Conservation (phyloP, 129 eudicot genomes). For the Arctium minus region DNA sequence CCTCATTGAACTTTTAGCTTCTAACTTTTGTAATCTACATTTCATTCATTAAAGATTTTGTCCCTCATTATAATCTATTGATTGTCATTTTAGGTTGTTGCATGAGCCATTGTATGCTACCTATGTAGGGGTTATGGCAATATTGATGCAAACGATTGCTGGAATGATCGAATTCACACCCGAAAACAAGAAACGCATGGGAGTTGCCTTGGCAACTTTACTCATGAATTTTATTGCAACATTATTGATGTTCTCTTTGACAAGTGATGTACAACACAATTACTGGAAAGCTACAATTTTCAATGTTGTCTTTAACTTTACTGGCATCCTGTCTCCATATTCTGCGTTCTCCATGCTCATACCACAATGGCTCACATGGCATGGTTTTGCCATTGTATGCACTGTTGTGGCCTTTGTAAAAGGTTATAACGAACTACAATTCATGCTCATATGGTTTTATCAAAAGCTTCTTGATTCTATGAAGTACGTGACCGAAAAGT, state of each 20-base stretch:
- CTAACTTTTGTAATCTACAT: not conserved
- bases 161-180: not conserved
- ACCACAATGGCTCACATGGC: constrained; percentile 10
- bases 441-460: constrained; percentile 2
- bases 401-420: not conserved
- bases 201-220: constrained; percentile 8
- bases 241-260: not conserved
- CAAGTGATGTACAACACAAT: not conserved
- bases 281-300: not conserved
- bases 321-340: constrained; percentile 2
- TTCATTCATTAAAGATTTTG: not conserved
- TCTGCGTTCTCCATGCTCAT: not conserved
- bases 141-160: not conserved
- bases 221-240: constrained; percentile 5
- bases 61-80: not conserved
- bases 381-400: constrained; percentile 8
- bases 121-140: constrained; percentile 7
- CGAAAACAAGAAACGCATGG: constrained; percentile 7
- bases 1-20: not conserved
- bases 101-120: not conserved
- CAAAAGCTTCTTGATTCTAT: not conserved
- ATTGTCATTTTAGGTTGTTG: not conserved
- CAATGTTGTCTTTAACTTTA: not conserved
- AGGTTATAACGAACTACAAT: not conserved
- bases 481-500: not conserved